Base-by-base conservation (phyloP, 148 eudicot species). In the Simmondsia chinensis region DNA sequence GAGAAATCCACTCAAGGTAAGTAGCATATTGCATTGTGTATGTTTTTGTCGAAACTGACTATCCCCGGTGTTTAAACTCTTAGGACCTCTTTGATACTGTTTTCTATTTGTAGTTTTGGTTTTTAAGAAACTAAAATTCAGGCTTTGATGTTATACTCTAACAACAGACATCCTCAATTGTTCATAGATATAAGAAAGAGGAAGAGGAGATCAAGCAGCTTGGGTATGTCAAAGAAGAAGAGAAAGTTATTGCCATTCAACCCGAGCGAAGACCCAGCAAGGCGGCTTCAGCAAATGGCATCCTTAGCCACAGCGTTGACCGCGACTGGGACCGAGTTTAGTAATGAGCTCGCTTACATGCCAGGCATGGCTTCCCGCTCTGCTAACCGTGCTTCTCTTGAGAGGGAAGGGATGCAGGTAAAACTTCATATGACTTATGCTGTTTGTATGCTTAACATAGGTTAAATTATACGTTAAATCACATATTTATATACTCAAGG, bases 381-480 rank as follows among this genome's bases (percentile, higher is more conserved):
- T 48, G 95, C 86, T 6, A 91, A 91, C 48, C 9, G 75, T 50
- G 50, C 97, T 36, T 52, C 66, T 11, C 72, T 81, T 14, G 97
- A 85, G 55, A 68, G 59, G 20, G 85, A 74, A 0, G 97, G 97
- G 52, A 89, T 89, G 97, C 97, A 89, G 95, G 95, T 91, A 74
- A 31, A 20, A 9, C 9, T 22, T n/a, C n/a, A n/a, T n/a, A n/a
- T n/a, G n/a, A n/a, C n/a, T n/a, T n/a, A n/a, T 38, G 16, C 32
- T 2, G 9, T 2, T 3, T 20, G 3, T 2, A 0, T 39, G 36
- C 28, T 41, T 12, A 28, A 34, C 8, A 17, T 38, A 29, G 14
- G 10, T n/a, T n/a, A n/a, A n/a, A n/a, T n/a, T n/a, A n/a, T n/a
- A n/a, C n/a, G n/a, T n/a, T n/a, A n/a, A n/a, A n/a, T n/a, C n/a